Evolutionary conservation across 495 filamentous ascomycete genomes (phyloP).

Genomic region (Aspergillus avenaceus): DNA sequence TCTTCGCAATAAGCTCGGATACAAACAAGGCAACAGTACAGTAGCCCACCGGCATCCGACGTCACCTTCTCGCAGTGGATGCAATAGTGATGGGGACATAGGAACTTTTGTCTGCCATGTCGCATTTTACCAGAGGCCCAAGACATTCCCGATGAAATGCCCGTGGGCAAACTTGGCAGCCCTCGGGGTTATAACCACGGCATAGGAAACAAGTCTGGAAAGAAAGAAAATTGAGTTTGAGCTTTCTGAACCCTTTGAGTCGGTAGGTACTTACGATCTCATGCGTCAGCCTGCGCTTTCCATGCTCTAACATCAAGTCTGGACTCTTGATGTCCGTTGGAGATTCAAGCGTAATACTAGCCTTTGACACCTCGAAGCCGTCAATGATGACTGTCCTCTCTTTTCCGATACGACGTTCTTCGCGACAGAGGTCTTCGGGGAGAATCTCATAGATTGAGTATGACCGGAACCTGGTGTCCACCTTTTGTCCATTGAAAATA

Average conservation of each 20-base stretch:
- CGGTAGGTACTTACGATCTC: slow-evolving; percentile 34
- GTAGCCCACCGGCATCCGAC: slow-evolving; percentile 52
- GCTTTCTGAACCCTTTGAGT: no score
- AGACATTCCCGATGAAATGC: slow-evolving; percentile 54
- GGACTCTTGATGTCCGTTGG: slow-evolving; percentile 43
- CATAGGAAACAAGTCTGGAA: slow-evolving; percentile 54
- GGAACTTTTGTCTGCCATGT: slow-evolving; percentile 35
- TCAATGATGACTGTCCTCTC: slow-evolving; percentile 57
- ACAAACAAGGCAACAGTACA: slow-evolving; percentile 58
- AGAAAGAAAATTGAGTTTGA: no score
- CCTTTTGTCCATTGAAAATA: slow-evolving; percentile 49
- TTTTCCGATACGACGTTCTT: slow-evolving; percentile 48
- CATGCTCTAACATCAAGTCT: slow-evolving; percentile 39
- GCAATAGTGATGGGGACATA: slow-evolving; percentile 59
- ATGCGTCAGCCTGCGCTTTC: slow-evolving; percentile 39
- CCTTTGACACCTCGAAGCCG: slow-evolving; percentile 57
- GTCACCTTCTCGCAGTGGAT: slow-evolving; percentile 51
- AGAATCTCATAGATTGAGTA: slow-evolving; percentile 36
- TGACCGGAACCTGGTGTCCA: slow-evolving; percentile 25
- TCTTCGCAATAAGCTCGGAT: slow-evolving; percentile 57
- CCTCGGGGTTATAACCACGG: slow-evolving; percentile 39
- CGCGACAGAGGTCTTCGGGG: slow-evolving; percentile 16
- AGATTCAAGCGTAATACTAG: slow-evolving; percentile 46
- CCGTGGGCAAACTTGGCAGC: slow-evolving; percentile 54
- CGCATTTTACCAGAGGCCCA: slow-evolving; percentile 21